Evolutionary conservation across 352 stramenopile genomes (phyloP), one percentile per base, ranked within the genome.

Genomic region (Salisapilia sapeloensis): DNA sequence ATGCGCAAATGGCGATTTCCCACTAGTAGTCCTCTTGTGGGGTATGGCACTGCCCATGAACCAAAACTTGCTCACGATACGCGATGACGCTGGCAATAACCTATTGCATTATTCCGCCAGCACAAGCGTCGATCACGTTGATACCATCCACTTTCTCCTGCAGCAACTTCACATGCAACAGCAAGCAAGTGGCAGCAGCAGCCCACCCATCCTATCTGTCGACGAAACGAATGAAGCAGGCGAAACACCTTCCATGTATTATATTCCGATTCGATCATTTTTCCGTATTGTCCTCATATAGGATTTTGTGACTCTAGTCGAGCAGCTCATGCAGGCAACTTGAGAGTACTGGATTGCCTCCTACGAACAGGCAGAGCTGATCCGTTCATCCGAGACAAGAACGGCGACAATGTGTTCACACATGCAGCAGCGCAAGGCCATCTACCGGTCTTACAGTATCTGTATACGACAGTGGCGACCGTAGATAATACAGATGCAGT

Each of bases 1-100:
- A 4, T 61, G 63, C 9, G 61, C 65, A 14, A 84, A 84, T 44
- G 72, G 72, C 17, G 69, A 89, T 44, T 89, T 89, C 35, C 74
- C 74, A 29, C 69, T 89, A 10, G 64, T 89, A 12, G 74, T 89
- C 31, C 49, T 89, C 36, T 51, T 89, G 4, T 89, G 74, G 74
- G 72, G 74, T 7, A 89, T 89, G 69, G 64, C 69, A 4, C 70
- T 82, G 49, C 66, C 62, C 3, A 24, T 48, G 29, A 56, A 58
- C 3, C 54, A 54, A 1, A 63, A 85, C 35, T 35, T 85, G 36
- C 41, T 81, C 22, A 47, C 38, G 11, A 47, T 48, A 10, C 44
- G 43, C 15, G 74, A 89, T 46, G 32, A 29, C 2, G 15, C 45
- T 18, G 56, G 58, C 19, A 89, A 85, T 48, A 40, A 44, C 0